These are phyloP conservation scores for Podila clonocystis DNA, from an alignment of 192 early-diverging fungal genomes.

Conservation along the genomic window DNA sequence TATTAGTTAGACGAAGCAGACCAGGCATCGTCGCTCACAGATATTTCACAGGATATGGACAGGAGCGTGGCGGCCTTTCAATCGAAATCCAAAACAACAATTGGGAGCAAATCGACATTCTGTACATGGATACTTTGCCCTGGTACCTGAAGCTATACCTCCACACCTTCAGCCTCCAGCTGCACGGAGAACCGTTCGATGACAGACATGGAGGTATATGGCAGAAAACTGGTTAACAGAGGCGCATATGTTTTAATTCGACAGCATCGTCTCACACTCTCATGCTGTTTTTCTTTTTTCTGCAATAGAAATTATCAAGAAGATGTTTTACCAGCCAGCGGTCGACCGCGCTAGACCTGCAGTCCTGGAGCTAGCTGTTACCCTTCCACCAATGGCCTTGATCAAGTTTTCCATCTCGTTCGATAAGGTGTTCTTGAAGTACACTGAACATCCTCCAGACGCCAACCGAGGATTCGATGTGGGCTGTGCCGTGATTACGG, in stretches of 20 bases:
- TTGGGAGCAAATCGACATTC: slow-evolving; percentile 54
- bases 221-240: too few relatives aligned
- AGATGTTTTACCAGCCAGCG: slow-evolving; percentile 77
- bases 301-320: slow-evolving; percentile 58
- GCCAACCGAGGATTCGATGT: slow-evolving; percentile 96
- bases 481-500: slow-evolving; percentile 73
- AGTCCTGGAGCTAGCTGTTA: slow-evolving; percentile 76
- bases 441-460: slow-evolving; percentile 96
- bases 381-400: slow-evolving; percentile 74
- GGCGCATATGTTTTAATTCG: too few relatives aligned
- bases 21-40: slow-evolving; percentile 66
- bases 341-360: slow-evolving; percentile 85
- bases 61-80: slow-evolving; percentile 85
- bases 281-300: background rate
- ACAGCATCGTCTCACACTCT: background rate
- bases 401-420: slow-evolving; percentile 80
- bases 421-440: slow-evolving; percentile 93
- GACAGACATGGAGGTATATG: slow-evolving; percentile 15
- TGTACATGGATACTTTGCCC: slow-evolving; percentile 84
- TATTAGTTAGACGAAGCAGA: slow-evolving; percentile 28
- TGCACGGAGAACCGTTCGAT: slow-evolving; percentile 37
- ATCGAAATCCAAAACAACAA: slow-evolving; percentile 78
- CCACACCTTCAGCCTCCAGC: slow-evolving; percentile 79
- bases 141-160: slow-evolving; percentile 94
- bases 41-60: slow-evolving; percentile 83